Percentiles rank a stretch among this genome's conserved stretches.
Conservation (phyloP, 2,329 filamentous ascomycete species). For the Tolypocladium paradoxum region DNA sequence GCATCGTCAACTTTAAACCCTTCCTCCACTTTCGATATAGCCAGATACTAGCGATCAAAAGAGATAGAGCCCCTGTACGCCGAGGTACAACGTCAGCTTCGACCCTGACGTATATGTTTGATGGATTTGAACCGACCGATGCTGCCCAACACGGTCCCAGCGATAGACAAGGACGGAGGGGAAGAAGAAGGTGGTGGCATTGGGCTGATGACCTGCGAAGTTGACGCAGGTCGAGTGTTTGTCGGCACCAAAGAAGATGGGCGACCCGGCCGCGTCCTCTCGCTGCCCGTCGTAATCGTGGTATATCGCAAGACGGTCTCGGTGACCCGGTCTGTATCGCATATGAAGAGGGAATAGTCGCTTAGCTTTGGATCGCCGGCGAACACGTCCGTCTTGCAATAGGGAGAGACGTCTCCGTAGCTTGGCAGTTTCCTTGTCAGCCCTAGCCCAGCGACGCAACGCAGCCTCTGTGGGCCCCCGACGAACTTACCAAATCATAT, state of each 20-base stretch:
- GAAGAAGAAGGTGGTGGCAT: not conserved
- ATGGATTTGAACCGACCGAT: slow-evolving; percentile 3
- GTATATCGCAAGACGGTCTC: slow-evolving; percentile 10
- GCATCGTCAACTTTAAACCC: not conserved
- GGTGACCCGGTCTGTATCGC: slow-evolving; percentile 7
- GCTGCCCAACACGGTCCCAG: slow-evolving; percentile 5
- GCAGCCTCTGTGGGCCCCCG: not conserved
- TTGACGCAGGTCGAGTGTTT: not conserved
- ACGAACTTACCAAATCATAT: slow-evolving; percentile 5
- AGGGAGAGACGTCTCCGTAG: slow-evolving; percentile 4
- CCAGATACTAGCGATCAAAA: not conserved
- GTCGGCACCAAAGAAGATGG: not conserved
- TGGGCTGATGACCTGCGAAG: not conserved
- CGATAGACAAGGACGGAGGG: not conserved
- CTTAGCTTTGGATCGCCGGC: slow-evolving; percentile 4
- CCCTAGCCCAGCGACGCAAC: not conserved
- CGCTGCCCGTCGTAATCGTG: not conserved
- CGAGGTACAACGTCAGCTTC: not conserved
- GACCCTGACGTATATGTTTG: not conserved
- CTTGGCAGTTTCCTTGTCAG: not conserved
- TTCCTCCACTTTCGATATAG: slow-evolving; percentile 1
- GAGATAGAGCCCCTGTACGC: slow-evolving; percentile 1
- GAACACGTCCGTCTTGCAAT: slow-evolving; percentile 13
- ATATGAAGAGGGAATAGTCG: slow-evolving; percentile 11
- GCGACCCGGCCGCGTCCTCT: not conserved